Evolutionary conservation across 225 moss, liverwort and hornwort species (phyloP).

Genomic region (Antitrichia curtipendula): DNA sequence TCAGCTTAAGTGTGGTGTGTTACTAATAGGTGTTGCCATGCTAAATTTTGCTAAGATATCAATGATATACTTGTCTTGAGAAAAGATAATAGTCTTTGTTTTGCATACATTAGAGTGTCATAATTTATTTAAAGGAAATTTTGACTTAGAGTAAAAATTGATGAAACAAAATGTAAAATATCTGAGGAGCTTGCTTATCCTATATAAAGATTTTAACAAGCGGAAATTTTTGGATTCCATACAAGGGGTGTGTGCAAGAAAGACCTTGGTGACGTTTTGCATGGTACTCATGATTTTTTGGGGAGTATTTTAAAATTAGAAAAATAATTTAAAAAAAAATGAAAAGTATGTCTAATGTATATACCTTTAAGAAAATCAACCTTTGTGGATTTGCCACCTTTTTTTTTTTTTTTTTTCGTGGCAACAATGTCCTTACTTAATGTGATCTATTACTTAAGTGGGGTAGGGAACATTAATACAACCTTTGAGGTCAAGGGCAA

Average conservation of each 20-base stretch:
- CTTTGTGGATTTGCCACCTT: background rate
- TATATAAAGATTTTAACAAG: background rate
- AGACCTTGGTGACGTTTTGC: too few relatives aligned
- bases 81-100: background rate
- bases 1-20: background rate
- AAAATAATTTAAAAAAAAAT: too few relatives aligned
- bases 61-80: background rate
- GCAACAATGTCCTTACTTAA: background rate
- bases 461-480: background rate
- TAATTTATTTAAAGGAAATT: background rate
- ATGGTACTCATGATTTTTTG: too few relatives aligned
- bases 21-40: background rate
- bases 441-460: background rate
- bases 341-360: too few relatives aligned
- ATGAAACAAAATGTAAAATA: background rate
- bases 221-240: background rate
- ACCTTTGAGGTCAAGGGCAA: background rate
- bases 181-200: accelerated
- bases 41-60: background rate
- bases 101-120: background rate
- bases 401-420: accelerated
- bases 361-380: too few relatives aligned
- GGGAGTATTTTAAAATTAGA: too few relatives aligned
- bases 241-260: too few relatives aligned
- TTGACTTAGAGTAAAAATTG: background rate